These are phyloP conservation scores for Penicillium alfredii DNA, from an alignment of 495 filamentous ascomycete genomes.

Conservation along the genomic window DNA sequence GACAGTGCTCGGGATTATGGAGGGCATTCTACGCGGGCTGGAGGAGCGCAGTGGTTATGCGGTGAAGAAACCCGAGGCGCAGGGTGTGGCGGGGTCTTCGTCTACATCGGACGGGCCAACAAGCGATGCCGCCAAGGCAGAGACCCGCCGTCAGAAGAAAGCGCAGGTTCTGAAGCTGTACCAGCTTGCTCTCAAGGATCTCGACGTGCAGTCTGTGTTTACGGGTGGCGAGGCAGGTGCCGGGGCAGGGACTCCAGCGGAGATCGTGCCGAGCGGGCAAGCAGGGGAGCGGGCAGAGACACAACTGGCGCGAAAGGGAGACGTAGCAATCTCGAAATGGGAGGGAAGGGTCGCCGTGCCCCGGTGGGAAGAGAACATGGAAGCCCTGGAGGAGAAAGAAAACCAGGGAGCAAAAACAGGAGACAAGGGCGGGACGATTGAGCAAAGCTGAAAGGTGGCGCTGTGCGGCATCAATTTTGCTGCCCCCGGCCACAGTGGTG, in stretches of 20 bases:
- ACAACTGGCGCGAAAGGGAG: constrained; percentile 25
- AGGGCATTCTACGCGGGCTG: constrained; percentile 50
- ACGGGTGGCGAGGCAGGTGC: constrained; percentile 34
- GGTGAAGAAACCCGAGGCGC: constrained; percentile 27
- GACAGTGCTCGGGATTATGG: constrained; percentile 62
- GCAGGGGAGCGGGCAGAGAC: constrained; percentile 25
- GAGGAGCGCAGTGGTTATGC: constrained; percentile 25
- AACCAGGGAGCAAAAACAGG: background rate
- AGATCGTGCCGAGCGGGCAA: constrained; percentile 17
- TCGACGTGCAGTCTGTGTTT: constrained; percentile 60
- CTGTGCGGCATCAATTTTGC: too few species aligned
- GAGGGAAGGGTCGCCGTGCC: constrained; percentile 42
- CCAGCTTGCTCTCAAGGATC: constrained; percentile 49
- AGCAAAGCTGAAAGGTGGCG: constrained; percentile 7
- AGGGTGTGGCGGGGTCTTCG: constrained; percentile 1
- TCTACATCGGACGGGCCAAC: constrained; percentile 3
- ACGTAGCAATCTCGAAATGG: constrained; percentile 42
- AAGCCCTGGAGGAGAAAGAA: constrained; percentile 36
- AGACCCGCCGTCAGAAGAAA: constrained; percentile 19
- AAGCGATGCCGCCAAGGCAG: constrained; percentile 14
- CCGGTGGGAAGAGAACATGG: constrained; percentile 42
- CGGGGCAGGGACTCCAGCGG: background rate
- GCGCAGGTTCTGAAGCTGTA: constrained; percentile 39
- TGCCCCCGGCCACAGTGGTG: too few species aligned
- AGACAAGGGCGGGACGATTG: background rate